Conservation (phyloP, 306 rosid genomes). For the Canavalia ensiformis region DNA sequence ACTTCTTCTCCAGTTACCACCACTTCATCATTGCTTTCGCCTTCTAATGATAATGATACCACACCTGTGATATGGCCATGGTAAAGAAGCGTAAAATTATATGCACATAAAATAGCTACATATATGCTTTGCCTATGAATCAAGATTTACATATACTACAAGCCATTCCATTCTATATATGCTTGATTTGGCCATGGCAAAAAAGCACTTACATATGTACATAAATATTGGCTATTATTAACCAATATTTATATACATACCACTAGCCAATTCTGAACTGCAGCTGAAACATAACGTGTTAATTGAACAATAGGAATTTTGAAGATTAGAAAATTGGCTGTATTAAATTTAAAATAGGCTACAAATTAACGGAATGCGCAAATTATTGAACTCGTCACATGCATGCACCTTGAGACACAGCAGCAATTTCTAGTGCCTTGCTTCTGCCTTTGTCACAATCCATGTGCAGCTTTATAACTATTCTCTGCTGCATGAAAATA, state of each 20-base stretch:
- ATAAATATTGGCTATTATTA: not conserved
- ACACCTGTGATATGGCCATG: conserved; percentile 13
- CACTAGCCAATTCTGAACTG: no score
- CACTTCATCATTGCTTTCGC: not conserved
- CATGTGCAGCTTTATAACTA: not conserved
- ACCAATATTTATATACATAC: no score
- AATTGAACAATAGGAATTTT: no score
- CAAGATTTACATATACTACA: not conserved
- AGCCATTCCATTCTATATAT: no score
- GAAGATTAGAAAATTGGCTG: no score
- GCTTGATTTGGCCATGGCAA: not conserved
- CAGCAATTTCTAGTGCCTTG: conserved; percentile 17
- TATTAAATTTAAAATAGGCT: no score
- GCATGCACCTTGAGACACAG: not conserved
- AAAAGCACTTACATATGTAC: not conserved
- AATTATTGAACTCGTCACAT: not conserved
- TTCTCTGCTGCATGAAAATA: not conserved
- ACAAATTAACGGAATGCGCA: not conserved
- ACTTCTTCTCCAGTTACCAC: conserved; percentile 14
- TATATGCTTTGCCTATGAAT: not conserved
- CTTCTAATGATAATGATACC: conserved; percentile 1
- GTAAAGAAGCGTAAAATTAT: not conserved
- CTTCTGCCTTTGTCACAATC: conserved; percentile 13
- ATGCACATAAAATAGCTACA: not conserved
- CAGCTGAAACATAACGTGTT: no score